phyloP scores from a whole-genome alignment of 257 asterid genomes.

The Knoxia roxburghii region DNA sequence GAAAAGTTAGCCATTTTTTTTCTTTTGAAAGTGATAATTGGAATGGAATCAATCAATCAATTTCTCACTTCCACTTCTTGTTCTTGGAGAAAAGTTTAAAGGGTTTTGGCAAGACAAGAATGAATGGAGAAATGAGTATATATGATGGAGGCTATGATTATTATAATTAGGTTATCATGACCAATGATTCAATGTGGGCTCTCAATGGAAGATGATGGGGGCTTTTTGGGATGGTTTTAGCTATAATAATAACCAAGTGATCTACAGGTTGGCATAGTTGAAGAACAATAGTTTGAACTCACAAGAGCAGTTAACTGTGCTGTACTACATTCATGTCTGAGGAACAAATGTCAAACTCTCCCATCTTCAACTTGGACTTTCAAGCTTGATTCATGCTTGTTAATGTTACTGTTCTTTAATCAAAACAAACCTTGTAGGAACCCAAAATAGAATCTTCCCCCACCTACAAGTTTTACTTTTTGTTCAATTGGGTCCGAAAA shows the following conservation, averaged over 20 bases:
- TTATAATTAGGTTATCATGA: slow-evolving; percentile 14
- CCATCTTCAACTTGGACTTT: neutral
- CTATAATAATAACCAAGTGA: slow-evolving; percentile 2
- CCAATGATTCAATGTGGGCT: slow-evolving; percentile 21
- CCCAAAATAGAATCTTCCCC: no score
- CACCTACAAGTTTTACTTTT: no score
- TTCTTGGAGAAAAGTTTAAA: no score
- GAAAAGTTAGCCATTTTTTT: slow-evolving; percentile 31
- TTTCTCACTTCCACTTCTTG: no score
- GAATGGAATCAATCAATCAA: slow-evolving; percentile 26
- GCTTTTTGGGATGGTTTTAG: slow-evolving; percentile 9
- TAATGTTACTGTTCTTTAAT: neutral
- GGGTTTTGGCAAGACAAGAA: neutral
- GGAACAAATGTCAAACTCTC: slow-evolving; percentile 13
- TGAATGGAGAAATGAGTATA: slow-evolving; percentile 4
- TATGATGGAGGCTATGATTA: slow-evolving; percentile 15
- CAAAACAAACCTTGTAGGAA: no score
- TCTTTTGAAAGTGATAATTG: slow-evolving; percentile 24
- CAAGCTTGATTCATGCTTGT: neutral
- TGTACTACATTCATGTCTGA: no score
- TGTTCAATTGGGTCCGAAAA: no score
- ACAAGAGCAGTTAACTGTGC: slow-evolving; percentile 4
- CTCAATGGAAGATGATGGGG: neutral
- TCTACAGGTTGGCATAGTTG: slow-evolving; percentile 20
- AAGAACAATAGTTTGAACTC: neutral